Evolutionary conservation across 176 grass and related monocot species (phyloP), one percentile per base, ranked within the genome.

Genomic region (Eremochloa ophiuroides): DNA sequence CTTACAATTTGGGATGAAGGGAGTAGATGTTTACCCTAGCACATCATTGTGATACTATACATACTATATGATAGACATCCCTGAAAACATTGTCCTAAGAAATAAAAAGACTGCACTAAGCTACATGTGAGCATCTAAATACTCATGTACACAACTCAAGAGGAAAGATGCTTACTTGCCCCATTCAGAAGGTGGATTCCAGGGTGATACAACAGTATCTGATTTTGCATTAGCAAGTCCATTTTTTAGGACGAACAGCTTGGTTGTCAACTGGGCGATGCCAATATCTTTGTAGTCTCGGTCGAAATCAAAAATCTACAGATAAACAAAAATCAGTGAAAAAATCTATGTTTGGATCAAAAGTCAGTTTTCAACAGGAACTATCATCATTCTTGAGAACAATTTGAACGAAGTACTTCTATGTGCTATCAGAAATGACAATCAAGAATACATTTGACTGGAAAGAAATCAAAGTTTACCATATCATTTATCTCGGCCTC

Each of bases 121-220:
- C 34, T 69, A 9, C 62, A 16, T 0, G 16, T 67, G 61, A 75
- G 65, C 6, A 78, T 78, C 37, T 66, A 78, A 40, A 79, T 62
- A 79, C 7, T 20, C 25, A 80, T 68, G 61, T 68, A 70, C 31
- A 83, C 13, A 35, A 71, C 39, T 39, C 69, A 87, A 87, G 23
- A 53, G 46, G 47, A 81, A 71, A 89, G 30, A 71, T 72, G 68
- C 38, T 92, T 97, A 98, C 95, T 98, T 98, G 81, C 92, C 95
- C 95, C 95, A 98, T 87, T 98, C 95, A 66, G 88, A 77, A 85
- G 92, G 95, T 91, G 95, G 90, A 87, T 93, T 98, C 95, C 95
- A 98, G 4, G 95, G 90, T 69, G 95, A 81, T 56, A 98, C 70
- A 81, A 98, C 87, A 70, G 82, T 89, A 83, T 98, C 90, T 60